Base-by-base conservation (phyloP, 768 basidiomycete genomes). In the Xanthoconium stramineum region DNA sequence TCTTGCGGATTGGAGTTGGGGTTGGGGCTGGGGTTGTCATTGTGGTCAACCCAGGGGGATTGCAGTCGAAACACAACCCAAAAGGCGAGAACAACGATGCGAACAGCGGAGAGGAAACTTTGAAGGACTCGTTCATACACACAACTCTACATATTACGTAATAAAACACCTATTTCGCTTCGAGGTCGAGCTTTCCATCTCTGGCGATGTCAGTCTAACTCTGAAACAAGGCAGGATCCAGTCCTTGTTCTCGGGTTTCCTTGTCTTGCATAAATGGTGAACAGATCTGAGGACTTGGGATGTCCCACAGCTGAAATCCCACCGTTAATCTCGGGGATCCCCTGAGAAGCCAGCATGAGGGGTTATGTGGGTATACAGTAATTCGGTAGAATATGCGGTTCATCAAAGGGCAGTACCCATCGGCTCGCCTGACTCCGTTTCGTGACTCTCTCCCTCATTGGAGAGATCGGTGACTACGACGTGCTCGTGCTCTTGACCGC, bases 1-100 rank as follows among this genome's bases (percentile, higher is more conserved):
- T 94, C 80, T 92, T 91, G 73, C 91, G 88, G 59, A 91, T 82
- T 52, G 87, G 84, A 37, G 24, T 24, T 24, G 87, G 84, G 38
- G 82, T 82, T 52, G 87, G 84, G 37, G 24, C 4, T 24, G 87
- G 84, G 38, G 82, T 81, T 38, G 76, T 71, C 78, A 80, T 80
- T 30, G 48, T 60, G 33, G 24, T 6, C 19, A 43, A 57, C 57
- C 48, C 47, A 40, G 40, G 35, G 24, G 47, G 30, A 28, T 29
- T 45, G 20, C 55, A 57, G 49, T 36, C 47, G 47, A 46, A 48
- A 52, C 54, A 47, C 37, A 39, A 28, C 35, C 52, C 53, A 62
- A 38, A 45, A 46, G 57, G 40, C 52, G 52, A 50, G 44, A 44
- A 44, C 57, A 33, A 57, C 32, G 56, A 57, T 54, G 54, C 49